phyloP scores from a whole-genome alignment of 306 rosid species.

The Benincasa hispida region DNA sequence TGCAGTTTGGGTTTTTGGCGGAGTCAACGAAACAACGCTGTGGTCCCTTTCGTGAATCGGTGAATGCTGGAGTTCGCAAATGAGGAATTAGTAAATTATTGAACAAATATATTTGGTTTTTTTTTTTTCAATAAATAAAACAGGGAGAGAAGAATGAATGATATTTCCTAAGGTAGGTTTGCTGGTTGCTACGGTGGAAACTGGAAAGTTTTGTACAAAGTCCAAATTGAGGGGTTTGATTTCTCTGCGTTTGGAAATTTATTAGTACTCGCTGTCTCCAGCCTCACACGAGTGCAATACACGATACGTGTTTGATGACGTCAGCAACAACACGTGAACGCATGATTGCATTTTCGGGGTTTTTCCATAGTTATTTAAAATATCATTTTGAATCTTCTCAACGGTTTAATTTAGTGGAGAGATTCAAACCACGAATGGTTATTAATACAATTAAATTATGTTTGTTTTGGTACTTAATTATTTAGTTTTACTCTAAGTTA shows the following conservation, averaged over 20 bases:
- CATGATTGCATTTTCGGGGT: not conserved
- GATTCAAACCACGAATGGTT: too few species aligned
- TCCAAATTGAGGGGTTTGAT: not conserved
- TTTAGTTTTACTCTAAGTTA: too few species aligned
- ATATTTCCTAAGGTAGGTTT: not conserved
- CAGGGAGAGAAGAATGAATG: not conserved
- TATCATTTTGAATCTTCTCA: too few species aligned
- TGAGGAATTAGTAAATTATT: not conserved
- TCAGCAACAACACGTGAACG: not conserved
- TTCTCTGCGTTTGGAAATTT: not conserved
- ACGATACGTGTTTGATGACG: not conserved
- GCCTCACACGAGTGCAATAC: not conserved
- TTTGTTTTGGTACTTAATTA: too few species aligned
- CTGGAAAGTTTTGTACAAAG: not conserved
- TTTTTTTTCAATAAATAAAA: not conserved
- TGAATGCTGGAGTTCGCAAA: not conserved
- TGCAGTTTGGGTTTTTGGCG: not conserved
- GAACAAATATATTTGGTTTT: not conserved
- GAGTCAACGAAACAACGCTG: conserved; percentile 1
- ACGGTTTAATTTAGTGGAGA: too few species aligned
- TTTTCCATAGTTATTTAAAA: too few species aligned
- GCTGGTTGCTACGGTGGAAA: not conserved
- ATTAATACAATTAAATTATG: too few species aligned
- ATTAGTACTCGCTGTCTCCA: not conserved
- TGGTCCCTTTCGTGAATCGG: not conserved